Evolutionary conservation across 371 early-diverging fungal species (phyloP).

Genomic region (Lichtheimia hyalospora): DNA sequence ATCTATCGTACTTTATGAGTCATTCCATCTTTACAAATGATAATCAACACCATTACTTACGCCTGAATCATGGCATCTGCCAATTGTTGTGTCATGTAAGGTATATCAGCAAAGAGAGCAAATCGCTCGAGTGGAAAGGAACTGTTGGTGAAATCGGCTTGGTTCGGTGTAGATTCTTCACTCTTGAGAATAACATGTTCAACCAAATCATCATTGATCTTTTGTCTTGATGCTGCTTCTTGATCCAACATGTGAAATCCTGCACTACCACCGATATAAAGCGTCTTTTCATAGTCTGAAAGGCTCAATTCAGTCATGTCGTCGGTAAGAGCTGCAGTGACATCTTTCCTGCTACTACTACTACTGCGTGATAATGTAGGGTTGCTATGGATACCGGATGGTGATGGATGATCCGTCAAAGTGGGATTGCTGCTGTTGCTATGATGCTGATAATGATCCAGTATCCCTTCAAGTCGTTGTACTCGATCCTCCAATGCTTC

Average conservation of each 20-base stretch:
- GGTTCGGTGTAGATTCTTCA: conserved; percentile 12
- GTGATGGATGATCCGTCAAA: neutral
- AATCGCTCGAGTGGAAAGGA: conserved; percentile 11
- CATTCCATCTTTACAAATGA: neutral
- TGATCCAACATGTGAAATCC: conserved; percentile 31
- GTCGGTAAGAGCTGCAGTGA: neutral
- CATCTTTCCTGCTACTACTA: neutral
- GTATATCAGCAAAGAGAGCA: conserved; percentile 24
- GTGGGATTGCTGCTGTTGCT: neutral
- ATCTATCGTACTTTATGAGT: conserved; percentile 18
- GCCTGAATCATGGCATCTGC: conserved; percentile 30
- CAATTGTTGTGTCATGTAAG: conserved; percentile 25
- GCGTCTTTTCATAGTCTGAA: conserved; percentile 38
- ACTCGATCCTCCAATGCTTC: conserved; percentile 33
- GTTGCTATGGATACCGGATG: neutral
- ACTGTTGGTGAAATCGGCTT: neutral
- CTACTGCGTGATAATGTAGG: neutral
- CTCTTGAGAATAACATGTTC: conserved; percentile 43
- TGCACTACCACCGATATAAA: conserved; percentile 38
- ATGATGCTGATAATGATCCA: conserved; percentile 11
- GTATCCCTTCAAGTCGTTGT: conserved; percentile 33
- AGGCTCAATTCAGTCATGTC: conserved; percentile 19
- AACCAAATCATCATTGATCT: conserved; percentile 35
- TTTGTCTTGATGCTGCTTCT: conserved; percentile 21
- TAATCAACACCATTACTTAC: conserved; percentile 9